Evolutionary conservation across 176 grass and related monocot species (phyloP).

Genomic region (Zoysia pacifica): DNA sequence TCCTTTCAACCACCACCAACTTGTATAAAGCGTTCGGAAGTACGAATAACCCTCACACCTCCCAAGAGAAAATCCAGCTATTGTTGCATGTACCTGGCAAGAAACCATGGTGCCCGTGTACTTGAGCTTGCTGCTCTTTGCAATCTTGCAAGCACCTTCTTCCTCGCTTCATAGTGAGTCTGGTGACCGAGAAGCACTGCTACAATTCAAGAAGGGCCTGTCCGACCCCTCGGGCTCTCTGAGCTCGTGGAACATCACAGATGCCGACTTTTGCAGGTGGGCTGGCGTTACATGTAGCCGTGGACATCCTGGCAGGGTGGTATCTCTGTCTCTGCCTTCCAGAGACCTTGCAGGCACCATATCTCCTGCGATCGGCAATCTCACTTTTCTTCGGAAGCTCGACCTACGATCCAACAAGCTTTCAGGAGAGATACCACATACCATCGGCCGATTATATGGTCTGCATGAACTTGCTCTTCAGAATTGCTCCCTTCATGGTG

Average conservation of each 20-base stretch:
- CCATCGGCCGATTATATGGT: background rate
- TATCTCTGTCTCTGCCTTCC: background rate
- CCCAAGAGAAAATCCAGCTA: no score
- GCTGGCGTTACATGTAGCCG: constrained; percentile 28
- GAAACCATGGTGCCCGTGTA: background rate
- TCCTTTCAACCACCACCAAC: no score
- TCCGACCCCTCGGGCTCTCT: background rate
- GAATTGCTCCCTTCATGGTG: background rate
- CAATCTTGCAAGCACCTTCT: background rate
- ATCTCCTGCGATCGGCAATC: constrained; percentile 18
- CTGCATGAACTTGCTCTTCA: background rate
- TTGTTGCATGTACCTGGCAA: background rate
- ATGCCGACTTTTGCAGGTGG: constrained; percentile 31
- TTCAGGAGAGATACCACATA: background rate
- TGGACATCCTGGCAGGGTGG: constrained; percentile 25
- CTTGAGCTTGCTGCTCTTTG: background rate
- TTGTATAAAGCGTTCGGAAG: no score
- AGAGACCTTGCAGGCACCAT: background rate
- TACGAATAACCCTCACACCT: no score
- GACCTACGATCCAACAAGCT: background rate
- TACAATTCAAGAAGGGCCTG: constrained; percentile 26
- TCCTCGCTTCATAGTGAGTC: background rate
- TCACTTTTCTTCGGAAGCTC: constrained; percentile 30
- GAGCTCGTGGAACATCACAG: constrained; percentile 21
- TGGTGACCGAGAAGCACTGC: background rate